Evolutionary conservation across 805 yeast genomes (phyloP).

Genomic region (Groenewaldozyma tartarivorans): DNA sequence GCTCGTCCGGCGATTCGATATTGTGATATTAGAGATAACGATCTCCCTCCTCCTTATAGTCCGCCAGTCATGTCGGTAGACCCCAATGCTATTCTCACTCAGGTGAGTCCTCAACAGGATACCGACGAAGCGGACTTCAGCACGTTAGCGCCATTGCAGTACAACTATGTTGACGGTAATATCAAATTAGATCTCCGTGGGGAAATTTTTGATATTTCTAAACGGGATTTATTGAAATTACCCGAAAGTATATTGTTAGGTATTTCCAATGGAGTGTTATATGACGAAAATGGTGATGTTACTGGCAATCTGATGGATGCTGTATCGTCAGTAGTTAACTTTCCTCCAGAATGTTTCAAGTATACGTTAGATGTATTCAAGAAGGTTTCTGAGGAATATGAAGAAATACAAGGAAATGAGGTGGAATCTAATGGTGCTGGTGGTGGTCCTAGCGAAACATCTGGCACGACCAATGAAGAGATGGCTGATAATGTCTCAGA

Average conservation of each 20-base stretch:
- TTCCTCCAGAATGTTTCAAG: conserved; percentile 77
- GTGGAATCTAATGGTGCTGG: conserved; percentile 20
- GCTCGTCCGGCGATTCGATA: not conserved
- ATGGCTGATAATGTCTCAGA: conserved; percentile 7
- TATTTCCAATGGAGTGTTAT: conserved; percentile 82
- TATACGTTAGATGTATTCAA: conserved; percentile 70
- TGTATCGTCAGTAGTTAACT: conserved; percentile 68
- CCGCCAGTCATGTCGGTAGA: conserved; percentile 21
- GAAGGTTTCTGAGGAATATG: conserved; percentile 61
- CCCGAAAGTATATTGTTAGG: conserved; percentile 87
- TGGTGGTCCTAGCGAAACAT: conserved; percentile 8
- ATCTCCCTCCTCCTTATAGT: conserved; percentile 21
- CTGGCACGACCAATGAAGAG: not conserved
- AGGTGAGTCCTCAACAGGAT: conserved; percentile 42
- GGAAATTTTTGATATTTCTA: conserved; percentile 57
- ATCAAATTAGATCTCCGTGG: conserved; percentile 77
- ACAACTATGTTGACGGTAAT: conserved; percentile 35
- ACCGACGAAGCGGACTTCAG: conserved; percentile 2
- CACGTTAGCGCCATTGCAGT: too few species aligned
- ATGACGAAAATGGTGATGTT: conserved; percentile 66
- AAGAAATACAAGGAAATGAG: conserved; percentile 36
- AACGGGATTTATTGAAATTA: conserved; percentile 82
- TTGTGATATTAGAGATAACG: not conserved
- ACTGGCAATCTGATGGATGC: conserved; percentile 71
- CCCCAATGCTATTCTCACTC: conserved; percentile 47